Base-by-base conservation (phyloP, 1,139 yeast genomes). In the Protomyces inundatus region DNA sequence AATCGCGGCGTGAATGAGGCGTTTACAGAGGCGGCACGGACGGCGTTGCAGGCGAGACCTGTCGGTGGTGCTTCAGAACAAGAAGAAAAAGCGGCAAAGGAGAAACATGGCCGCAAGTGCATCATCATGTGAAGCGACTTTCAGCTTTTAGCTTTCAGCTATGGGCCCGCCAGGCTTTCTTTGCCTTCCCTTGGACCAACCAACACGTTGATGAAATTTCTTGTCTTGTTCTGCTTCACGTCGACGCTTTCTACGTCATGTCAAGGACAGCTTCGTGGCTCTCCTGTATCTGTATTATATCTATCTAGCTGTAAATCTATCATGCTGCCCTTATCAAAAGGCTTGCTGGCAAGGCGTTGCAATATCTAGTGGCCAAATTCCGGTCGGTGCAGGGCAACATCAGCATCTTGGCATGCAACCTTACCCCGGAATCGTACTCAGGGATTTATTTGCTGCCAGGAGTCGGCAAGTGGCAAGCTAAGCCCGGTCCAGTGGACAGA, bases 1-100 rank as follows among this genome's bases (percentile, higher is more conserved):
- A 90, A 90, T 75, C 82, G 95, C 73, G 98, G 98, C 69, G 98
- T 91, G 36, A 90, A 93, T 72, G 98, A 91, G 76, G 97, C 97
- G 4, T 91, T 91, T 74, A 89, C 97, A 0, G 97, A 91, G 76
- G 97, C 97, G 55, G 97, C 97, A 7, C 84, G 98, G 75, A 90
- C 96, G 74, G 98, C 97, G 4, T 81, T 93, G 70, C 87, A 89
- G 69, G 96, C 96, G 14, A 88, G 85, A 72, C 90, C 96, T 61
- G 88, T 86, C 72, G 93, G 93, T 64, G 86, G 87, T 54, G 80
- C 79, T 23, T 80, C 78, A 35, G 83, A 83, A 64, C 80, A 81
- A 40, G 81, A 75, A 59, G 59, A 60, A 32, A 53, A 55, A 6
- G 37, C 54, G 30, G 42, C 42, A 33, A 48, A 55, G 30, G 30